Base-by-base conservation (phyloP, 2,329 filamentous ascomycete species). In the Bipolaris sorokiniana region DNA sequence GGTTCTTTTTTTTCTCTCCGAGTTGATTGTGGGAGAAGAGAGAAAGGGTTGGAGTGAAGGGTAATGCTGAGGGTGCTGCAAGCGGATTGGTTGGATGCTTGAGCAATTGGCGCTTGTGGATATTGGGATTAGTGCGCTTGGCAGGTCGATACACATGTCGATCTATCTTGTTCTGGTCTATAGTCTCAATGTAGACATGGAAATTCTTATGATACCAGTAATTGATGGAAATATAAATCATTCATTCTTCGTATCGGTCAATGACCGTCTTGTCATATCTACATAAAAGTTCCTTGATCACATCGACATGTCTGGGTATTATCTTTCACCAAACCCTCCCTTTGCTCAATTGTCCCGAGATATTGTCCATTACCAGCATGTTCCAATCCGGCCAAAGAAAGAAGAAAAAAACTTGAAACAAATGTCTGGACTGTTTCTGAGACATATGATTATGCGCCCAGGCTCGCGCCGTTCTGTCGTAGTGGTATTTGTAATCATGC, bases 301-400 rank as follows among this genome's bases (percentile, higher is more conserved):
- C 49, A 58, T 58, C 49, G 31, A 52, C 56, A 62, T 42, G 23
- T 31, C 50, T 37, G 41, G 48, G 58, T 61, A 63, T 63, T 44
- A 54, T 46, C 36, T 46, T 48, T 40, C 44, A 55, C 36, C 52
- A 54, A 44, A 10, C 18, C 23, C 16, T 55, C 26, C 26, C 34
- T 46, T 46, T 37, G 33, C 54, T 49, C 51, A 45, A 31, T 34
- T 28, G 34, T 41, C 9, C 42, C 51, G 15, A 54, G 56, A 56
- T 13, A 62, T 68, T 70, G 68, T 65, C 63, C 69, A 73, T 73
- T 66, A 59, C 73, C 73, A 72, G 72, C 65, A 75, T 73, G 67
- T 65, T 51, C 48, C 61, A 66, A 69, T 62, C 55, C 54, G 44
- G 45, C 45, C 36, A 47, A 59, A 48, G 50, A 47, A 59, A 48